phyloP scores from a whole-genome alignment of 306 rosid genomes.

The Fagus sylvatica region DNA sequence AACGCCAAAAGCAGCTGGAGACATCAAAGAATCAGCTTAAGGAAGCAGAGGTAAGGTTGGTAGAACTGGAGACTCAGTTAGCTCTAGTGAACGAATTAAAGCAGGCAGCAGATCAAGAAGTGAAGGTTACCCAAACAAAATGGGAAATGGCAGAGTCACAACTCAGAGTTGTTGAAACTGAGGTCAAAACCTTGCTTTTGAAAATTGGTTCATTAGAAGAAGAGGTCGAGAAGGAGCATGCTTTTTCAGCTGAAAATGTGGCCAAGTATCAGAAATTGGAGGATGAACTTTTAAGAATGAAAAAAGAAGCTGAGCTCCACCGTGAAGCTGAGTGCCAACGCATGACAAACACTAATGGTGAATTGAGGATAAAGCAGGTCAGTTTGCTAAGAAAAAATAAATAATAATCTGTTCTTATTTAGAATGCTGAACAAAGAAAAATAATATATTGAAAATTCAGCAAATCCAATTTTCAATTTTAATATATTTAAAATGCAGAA shows the following conservation, averaged over 20 bases:
- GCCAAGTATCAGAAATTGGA: slow-evolving; percentile 53
- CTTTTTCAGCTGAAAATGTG: slow-evolving; percentile 44
- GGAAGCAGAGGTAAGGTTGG: slow-evolving; percentile 46
- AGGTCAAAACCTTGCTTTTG: slow-evolving; percentile 41
- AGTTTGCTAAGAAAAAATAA: slow-evolving; percentile 26
- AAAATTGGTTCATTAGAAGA: slow-evolving; percentile 51
- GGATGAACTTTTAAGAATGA: slow-evolving; percentile 56
- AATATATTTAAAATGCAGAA: not conserved
- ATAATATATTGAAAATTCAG: not conserved
- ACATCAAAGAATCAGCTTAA: slow-evolving; percentile 39
- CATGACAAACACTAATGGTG: slow-evolving; percentile 23
- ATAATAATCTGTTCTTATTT: slow-evolving; percentile 1
- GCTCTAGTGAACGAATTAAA: slow-evolving; percentile 46
- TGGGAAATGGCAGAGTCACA: slow-evolving; percentile 51
- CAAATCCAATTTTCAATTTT: not conserved
- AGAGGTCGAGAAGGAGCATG: slow-evolving; percentile 56
- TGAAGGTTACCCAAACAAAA: slow-evolving; percentile 39
- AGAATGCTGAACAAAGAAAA: not conserved
- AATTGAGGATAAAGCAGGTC: slow-evolving; percentile 66
- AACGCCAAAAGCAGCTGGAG: slow-evolving; percentile 49
- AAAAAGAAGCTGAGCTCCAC: slow-evolving; percentile 47
- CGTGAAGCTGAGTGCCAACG: slow-evolving; percentile 38
- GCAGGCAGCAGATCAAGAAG: slow-evolving; percentile 54
- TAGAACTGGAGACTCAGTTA: slow-evolving; percentile 52
- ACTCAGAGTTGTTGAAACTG: slow-evolving; percentile 39